Percentiles rank a stretch among this genome's conserved stretches.
phyloP scores from a whole-genome alignment of 257 asterid species.

The Penstemon barbatus region DNA sequence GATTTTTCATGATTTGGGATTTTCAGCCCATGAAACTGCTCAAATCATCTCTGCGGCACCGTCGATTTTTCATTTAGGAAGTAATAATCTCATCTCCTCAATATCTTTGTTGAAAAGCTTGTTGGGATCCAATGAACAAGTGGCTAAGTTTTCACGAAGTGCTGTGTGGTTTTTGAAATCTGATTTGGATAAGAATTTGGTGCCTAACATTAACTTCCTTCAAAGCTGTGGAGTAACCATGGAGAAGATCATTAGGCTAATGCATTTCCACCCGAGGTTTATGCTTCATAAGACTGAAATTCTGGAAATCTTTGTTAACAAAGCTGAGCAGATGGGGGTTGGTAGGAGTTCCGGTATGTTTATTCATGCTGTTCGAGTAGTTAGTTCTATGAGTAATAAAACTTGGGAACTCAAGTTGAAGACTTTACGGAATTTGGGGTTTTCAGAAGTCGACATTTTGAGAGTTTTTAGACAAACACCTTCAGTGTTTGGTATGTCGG shows the following conservation, averaged over 20 bases:
- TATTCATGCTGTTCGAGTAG: slow-evolving; percentile 17
- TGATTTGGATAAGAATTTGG: slow-evolving; percentile 34
- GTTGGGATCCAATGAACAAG: slow-evolving; percentile 35
- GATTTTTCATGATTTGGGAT: slow-evolving; percentile 44
- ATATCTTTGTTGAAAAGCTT: slow-evolving; percentile 30
- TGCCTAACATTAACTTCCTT: slow-evolving; percentile 42
- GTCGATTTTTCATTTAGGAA: slow-evolving; percentile 24
- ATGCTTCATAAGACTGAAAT: slow-evolving; percentile 24
- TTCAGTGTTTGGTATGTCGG: background rate
- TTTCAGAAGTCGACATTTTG: slow-evolving; percentile 11
- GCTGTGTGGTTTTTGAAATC: slow-evolving; percentile 28
- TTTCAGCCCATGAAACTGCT: slow-evolving; percentile 30
- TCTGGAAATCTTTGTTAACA: slow-evolving; percentile 27
- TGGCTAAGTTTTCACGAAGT: slow-evolving; percentile 27
- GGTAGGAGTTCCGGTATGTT: slow-evolving; percentile 12
- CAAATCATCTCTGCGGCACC: slow-evolving; percentile 33
- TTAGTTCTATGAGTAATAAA: slow-evolving; percentile 12
- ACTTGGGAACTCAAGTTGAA: slow-evolving; percentile 21
- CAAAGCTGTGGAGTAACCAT: slow-evolving; percentile 40
- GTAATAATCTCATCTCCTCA: slow-evolving; percentile 25
- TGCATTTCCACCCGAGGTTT: slow-evolving; percentile 24
- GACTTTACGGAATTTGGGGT: slow-evolving; percentile 16
- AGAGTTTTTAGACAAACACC: slow-evolving; percentile 3
- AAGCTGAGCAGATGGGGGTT: slow-evolving; percentile 20
- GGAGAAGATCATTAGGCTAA: slow-evolving; percentile 1